Percentiles rank a stretch among this genome's conserved stretches.
Conservation (phyloP, 169 alveolate genomes). For the Babesia bigemina region DNA sequence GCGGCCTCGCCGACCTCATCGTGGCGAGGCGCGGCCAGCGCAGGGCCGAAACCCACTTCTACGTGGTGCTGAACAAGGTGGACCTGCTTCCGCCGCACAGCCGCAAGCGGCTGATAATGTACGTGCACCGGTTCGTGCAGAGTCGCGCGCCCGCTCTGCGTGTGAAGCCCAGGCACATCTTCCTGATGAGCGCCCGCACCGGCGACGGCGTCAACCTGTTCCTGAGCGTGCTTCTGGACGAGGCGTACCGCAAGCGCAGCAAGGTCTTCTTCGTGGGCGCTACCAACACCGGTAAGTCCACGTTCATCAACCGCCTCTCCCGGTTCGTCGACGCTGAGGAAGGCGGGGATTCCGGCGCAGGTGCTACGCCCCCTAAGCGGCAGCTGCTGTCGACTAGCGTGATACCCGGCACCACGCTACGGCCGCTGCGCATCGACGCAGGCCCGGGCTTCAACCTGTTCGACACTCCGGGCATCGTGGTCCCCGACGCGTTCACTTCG, state of each 20-base stretch:
- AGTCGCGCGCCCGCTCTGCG: slow-evolving; percentile 17
- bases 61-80: slow-evolving; percentile 54
- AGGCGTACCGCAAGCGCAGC: slow-evolving; percentile 32
- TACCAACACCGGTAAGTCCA: slow-evolving; percentile 65
- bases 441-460: slow-evolving; percentile 66
- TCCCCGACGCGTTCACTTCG: slow-evolving; percentile 68
- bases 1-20: slow-evolving; percentile 40
- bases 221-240: slow-evolving; percentile 39
- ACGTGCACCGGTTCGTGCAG: slow-evolving; percentile 43
- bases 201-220: slow-evolving; percentile 49
- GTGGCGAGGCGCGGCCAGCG: slow-evolving; percentile 14
- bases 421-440: slow-evolving; percentile 66
- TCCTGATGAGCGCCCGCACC: slow-evolving; percentile 39
- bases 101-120: slow-evolving; percentile 34
- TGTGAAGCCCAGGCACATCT: slow-evolving; percentile 48
- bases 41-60: slow-evolving; percentile 24
- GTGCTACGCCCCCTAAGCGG: slow-evolving; percentile 1
- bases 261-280: slow-evolving; percentile 61
- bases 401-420: slow-evolving; percentile 78
- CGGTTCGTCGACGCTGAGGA: background rate
- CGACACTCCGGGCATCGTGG: slow-evolving; percentile 81
- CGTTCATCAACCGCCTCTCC: slow-evolving; percentile 45
- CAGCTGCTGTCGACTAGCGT: slow-evolving; percentile 69
- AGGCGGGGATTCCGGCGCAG: background rate
- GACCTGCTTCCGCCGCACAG: slow-evolving; percentile 61